Conservation (phyloP, 805 yeast species). For the Nakazawaea ambrosiae region DNA sequence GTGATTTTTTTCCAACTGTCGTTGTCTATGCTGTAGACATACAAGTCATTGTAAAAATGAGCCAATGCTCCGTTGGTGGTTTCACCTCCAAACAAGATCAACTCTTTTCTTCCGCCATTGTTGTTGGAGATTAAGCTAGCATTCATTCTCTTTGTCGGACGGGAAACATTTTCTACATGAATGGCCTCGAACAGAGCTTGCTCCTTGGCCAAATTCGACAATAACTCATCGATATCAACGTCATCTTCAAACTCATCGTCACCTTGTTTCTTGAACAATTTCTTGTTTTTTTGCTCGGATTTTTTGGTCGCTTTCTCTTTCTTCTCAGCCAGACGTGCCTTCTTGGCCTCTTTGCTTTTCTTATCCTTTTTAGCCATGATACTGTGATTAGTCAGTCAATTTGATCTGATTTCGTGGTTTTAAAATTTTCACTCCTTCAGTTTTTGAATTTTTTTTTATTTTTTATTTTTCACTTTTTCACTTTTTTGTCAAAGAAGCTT, state of each 20-base stretch:
- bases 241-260: constrained; percentile 81
- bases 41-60: constrained; percentile 76
- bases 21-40: constrained; percentile 64
- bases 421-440: neutral
- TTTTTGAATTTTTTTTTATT: neutral
- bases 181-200: constrained; percentile 77
- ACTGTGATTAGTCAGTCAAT: too few species aligned
- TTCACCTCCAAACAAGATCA: constrained; percentile 90
- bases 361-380: constrained; percentile 80
- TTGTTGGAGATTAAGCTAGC: constrained; percentile 74
- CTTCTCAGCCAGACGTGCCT: constrained; percentile 81
- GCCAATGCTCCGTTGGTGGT: constrained; percentile 42
- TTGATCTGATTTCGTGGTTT: too few species aligned
- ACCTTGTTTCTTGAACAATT: constrained; percentile 64
- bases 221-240: constrained; percentile 76
- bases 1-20: constrained; percentile 73
- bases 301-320: constrained; percentile 68
- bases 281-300: constrained; percentile 68
- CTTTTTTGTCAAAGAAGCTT: too few species aligned
- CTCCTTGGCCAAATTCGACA: constrained; percentile 69
- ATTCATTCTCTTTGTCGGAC: constrained; percentile 68
- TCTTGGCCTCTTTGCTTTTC: constrained; percentile 85
- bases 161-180: constrained; percentile 44
- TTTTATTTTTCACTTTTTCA: neutral
- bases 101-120: constrained; percentile 65